Evolutionary conservation across 345 rosid genomes (phyloP).

Genomic region (Lenwebbia sp.): DNA sequence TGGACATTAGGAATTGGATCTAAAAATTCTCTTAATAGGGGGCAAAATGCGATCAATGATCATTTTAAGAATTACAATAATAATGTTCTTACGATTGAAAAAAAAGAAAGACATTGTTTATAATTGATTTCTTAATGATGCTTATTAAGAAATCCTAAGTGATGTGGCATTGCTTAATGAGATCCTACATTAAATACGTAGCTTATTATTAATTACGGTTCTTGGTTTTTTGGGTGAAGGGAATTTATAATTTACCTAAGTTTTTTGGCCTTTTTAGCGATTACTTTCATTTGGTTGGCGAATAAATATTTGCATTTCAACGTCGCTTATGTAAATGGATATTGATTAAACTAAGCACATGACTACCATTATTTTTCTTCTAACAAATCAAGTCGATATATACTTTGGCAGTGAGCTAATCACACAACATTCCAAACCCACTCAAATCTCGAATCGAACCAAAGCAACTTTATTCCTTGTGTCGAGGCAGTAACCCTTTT

Average conservation of each 20-base stretch:
- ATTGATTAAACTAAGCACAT: background rate
- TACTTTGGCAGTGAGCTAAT: background rate
- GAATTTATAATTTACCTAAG: background rate
- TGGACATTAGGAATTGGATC: no score
- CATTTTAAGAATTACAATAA: no score
- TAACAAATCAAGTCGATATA: background rate
- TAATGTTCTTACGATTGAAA: no score
- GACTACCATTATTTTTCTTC: background rate
- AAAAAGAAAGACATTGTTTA: no score
- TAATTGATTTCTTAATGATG: no score
- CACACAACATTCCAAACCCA: background rate
- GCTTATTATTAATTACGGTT: background rate
- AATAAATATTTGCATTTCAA: background rate
- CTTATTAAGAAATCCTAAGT: no score
- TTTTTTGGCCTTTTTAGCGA: rapidly evolving
- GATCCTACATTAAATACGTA: background rate
- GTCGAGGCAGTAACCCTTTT: background rate
- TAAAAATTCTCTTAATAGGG: no score
- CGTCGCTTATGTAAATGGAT: background rate
- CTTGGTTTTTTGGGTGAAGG: background rate
- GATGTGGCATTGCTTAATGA: background rate
- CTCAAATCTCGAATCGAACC: background rate
- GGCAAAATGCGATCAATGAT: no score
- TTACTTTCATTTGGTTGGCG: background rate
- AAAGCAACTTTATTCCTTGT: background rate